Evolutionary conservation across 192 early-diverging fungal genomes (phyloP).

Genomic region (Haplosporangium gracile): DNA sequence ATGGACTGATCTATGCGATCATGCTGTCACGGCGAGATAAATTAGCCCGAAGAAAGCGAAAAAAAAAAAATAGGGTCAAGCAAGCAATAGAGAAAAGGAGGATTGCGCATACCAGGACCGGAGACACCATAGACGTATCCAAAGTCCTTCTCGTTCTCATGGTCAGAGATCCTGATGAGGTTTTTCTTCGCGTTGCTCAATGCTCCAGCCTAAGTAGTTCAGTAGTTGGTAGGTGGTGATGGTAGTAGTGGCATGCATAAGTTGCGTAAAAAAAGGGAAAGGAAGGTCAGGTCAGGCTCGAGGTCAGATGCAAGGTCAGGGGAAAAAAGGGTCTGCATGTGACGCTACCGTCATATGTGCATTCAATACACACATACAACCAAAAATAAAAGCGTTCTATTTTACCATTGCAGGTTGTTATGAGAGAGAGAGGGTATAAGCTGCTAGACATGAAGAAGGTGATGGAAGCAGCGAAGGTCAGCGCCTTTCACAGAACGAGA

Average conservation of each 20-base stretch:
- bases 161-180: conserved; percentile 88
- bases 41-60: background rate
- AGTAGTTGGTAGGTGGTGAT: background rate
- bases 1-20: background rate
- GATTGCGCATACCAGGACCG: conserved; percentile 83
- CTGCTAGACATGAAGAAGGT: background rate
- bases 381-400: background rate
- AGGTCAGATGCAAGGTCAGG: conserved; percentile 31
- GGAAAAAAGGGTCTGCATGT: background rate
- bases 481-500: background rate
- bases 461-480: background rate
- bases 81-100: background rate
- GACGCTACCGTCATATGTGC: conserved; percentile 13
- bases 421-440: background rate
- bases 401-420: conserved; percentile 6
- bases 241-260: background rate
- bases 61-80: background rate
- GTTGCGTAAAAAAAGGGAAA: background rate
- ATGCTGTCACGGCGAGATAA: background rate
- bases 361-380: background rate
- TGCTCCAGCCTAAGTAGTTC: conserved; percentile 82
- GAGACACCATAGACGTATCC: conserved; percentile 98
- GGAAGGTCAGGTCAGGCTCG: conserved; percentile 12
- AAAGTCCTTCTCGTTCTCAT: conserved; percentile 86
- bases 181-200: conserved; percentile 88